Evolutionary conservation across 352 stramenopile genomes (phyloP).

Genomic region (Phytophthora agathidicida): DNA sequence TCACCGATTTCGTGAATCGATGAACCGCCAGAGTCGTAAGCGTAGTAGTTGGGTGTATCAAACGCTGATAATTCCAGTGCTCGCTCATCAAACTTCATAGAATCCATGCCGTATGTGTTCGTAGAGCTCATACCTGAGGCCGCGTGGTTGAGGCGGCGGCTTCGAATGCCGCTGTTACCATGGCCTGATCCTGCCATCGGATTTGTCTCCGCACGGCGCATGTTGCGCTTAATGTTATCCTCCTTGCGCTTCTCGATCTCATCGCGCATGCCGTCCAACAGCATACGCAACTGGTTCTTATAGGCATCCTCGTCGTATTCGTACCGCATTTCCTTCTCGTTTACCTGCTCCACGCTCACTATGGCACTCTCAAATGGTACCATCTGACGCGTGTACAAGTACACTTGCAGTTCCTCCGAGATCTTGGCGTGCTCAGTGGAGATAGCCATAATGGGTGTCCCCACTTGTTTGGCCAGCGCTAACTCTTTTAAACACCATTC

Average conservation of each 20-base stretch:
- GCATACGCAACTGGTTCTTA: conserved; percentile 67
- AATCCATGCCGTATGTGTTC: conserved; percentile 38
- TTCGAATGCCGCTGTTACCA: conserved; percentile 12
- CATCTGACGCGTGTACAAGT: conserved; percentile 84
- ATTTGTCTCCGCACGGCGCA: conserved; percentile 46
- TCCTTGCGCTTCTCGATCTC: conserved; percentile 87
- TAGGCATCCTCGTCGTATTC: conserved; percentile 74
- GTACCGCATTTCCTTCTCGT: conserved; percentile 55
- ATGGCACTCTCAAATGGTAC: conserved; percentile 82
- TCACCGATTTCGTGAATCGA: conserved; percentile 33
- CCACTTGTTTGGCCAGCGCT: conserved; percentile 80
- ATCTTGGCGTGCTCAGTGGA: conserved; percentile 75
- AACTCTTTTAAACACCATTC: conserved; percentile 86
- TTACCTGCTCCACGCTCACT: conserved; percentile 48
- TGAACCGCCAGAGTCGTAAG: conserved; percentile 41
- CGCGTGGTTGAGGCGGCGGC: conserved; percentile 27
- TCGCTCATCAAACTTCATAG: conserved; percentile 58
- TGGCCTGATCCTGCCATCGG: conserved; percentile 27
- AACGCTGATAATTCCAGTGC: conserved; percentile 32
- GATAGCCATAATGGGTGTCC: conserved; percentile 79
- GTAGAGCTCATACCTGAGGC: conserved; percentile 36
- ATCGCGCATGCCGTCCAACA: conserved; percentile 80
- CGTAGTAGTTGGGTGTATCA: conserved; percentile 36
- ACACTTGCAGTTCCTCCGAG: conserved; percentile 86
- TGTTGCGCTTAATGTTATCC: conserved; percentile 61